Base-by-base conservation (phyloP, 2,329 filamentous ascomycete genomes). In the Penicillium sp. region DNA sequence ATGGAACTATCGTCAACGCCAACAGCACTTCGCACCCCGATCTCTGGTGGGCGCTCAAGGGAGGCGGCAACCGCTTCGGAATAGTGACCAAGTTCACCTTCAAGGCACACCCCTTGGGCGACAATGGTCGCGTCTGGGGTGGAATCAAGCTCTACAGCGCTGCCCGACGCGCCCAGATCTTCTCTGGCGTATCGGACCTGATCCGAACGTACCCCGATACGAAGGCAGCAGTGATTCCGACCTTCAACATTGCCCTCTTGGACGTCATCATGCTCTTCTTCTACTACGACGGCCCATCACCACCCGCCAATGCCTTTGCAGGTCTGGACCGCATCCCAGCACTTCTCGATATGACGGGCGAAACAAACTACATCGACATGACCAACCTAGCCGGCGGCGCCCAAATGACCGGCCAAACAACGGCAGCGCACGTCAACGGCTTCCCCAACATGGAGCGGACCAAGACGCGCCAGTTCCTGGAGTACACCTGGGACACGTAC, bases 31-130 rank as follows among this genome's bases (percentile, higher is more conserved):
- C 59, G 7, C 31, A 64, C 19, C 41, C 62, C 1, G 56, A 64
- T n/a, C 56, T 64, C 13, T 64, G 59, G 59, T 64, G 62, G 62
- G 62, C 62, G 4, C 51, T 64, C 7, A 61, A 61, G 30, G 62
- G 62, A 2, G 62, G 59, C 3, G 62, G 62, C 13, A 64, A 64
- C 45, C 62, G 59, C 11, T 62, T 59, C 30, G 62, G 59, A 17
- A 64, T 64, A n/a, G 62, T 64, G 2, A 64, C 62, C 7, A 64
- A 62, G n/a, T 62, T 62, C 46, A 64, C 62, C 7, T n/a, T 62
- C 17, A 50, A 62, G 35, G 62, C 48, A 6, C 35, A 41, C 35
- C 35, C 35, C 5, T 15, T 41, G 35, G 35, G 35, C 35, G 35
- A 41, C 35, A 41, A 41, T 5, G 35, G 35, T 9, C 35, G 35